Conservation (phyloP, 495 filamentous ascomycete genomes). For the Neurospora tetraspora region DNA sequence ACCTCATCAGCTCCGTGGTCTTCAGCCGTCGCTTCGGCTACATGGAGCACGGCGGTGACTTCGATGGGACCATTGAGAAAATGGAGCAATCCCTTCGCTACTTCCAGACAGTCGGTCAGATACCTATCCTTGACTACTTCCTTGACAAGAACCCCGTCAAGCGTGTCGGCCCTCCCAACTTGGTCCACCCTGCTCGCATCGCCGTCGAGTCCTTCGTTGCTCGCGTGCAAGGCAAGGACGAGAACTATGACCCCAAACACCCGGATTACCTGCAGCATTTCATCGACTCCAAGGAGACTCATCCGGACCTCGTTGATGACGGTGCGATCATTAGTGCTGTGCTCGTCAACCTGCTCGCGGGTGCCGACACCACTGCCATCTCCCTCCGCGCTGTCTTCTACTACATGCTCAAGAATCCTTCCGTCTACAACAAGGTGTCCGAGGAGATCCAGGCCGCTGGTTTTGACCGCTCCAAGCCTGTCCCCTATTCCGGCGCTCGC, state of each 20-base stretch:
- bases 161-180: constrained; percentile 21
- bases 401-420: constrained; percentile 21
- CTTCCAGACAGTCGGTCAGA: constrained; percentile 29
- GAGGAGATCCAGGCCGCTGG: constrained; percentile 11
- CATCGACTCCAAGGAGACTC: constrained; percentile 12
- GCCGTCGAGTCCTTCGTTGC: constrained; percentile 4
- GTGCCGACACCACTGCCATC: constrained; percentile 32
- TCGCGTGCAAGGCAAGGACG: constrained; percentile 9
- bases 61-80: constrained; percentile 25
- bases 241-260: constrained; percentile 4
- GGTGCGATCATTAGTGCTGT: constrained; percentile 9
- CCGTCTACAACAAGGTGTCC: constrained; percentile 14
- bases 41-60: constrained; percentile 28
- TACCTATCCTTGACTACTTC: constrained; percentile 37
- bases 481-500: constrained; percentile 8
- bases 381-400: constrained; percentile 22
- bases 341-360: constrained; percentile 33
- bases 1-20: constrained; percentile 21
- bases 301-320: constrained; percentile 16
- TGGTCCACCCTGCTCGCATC: constrained; percentile 8
- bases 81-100: constrained; percentile 36
- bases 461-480: background rate
- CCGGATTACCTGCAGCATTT: constrained; percentile 21
- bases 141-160: constrained; percentile 38
- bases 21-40: constrained; percentile 30